phyloP scores from a whole-genome alignment of 2,329 filamentous ascomycete genomes.

The Pezicula neosporulosa region DNA sequence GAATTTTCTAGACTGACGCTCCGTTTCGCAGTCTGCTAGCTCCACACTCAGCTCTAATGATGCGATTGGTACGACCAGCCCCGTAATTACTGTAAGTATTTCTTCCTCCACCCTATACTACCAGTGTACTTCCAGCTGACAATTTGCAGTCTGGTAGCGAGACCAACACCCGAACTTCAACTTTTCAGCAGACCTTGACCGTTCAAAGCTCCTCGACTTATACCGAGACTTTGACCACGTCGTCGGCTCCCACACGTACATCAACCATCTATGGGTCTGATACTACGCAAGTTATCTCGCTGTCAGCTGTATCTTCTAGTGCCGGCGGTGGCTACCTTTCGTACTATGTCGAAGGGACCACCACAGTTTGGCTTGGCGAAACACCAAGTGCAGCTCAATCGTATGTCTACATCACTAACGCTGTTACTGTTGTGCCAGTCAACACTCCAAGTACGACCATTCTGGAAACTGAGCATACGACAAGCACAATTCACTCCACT shows the following conservation, averaged over 20 bases:
- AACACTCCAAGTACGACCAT: background rate
- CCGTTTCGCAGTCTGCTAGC: too few relatives aligned
- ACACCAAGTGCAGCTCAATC: constrained; percentile 12
- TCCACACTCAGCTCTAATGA: too few relatives aligned
- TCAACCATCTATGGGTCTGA: background rate
- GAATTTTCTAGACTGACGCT: too few relatives aligned
- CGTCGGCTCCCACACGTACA: background rate
- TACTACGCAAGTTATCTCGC: background rate
- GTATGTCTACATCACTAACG: constrained; percentile 13
- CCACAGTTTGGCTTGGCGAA: constrained; percentile 19
- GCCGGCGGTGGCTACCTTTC: background rate
- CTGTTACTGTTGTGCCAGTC: constrained; percentile 19
- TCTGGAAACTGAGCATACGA: background rate
- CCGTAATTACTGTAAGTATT: too few relatives aligned
- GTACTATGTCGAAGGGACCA: background rate
- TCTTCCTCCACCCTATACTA: too few relatives aligned
- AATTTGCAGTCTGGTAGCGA: background rate
- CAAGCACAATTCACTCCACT: background rate
- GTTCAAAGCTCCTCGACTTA: background rate
- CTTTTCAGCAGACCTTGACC: background rate
- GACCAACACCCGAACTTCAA: background rate
- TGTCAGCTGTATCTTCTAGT: background rate
- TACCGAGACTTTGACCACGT: background rate
- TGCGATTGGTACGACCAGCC: too few relatives aligned
- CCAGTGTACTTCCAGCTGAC: background rate